A percentile compares a stretch with the other conserved stretches of the same genome.
Evolutionary conservation across 176 grass and related monocot genomes (phyloP).

Genomic region (Eleusine indica): DNA sequence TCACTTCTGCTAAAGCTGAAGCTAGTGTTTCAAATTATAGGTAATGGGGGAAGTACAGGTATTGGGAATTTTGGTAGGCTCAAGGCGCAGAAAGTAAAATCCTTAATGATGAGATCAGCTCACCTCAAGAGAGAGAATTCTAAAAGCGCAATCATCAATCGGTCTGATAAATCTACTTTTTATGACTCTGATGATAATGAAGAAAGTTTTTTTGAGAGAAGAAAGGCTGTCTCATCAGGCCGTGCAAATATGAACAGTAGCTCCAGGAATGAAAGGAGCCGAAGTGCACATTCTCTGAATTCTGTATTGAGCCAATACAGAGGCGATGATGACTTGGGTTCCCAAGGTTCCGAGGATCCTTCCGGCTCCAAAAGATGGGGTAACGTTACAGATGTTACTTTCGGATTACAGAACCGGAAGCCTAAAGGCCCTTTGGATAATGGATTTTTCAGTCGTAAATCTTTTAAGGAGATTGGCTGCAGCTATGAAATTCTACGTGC

Average conservation of each 20-base stretch:
- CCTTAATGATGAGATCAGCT: conserved; percentile 52
- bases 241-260: background rate
- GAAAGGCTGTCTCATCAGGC: background rate
- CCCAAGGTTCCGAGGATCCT: background rate
- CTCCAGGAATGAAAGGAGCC: conserved; percentile 26
- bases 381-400: conserved; percentile 37
- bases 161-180: background rate
- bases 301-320: conserved; percentile 36
- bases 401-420: conserved; percentile 23
- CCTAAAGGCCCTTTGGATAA: conserved; percentile 43
- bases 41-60: background rate
- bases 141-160: background rate
- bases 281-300: conserved; percentile 34
- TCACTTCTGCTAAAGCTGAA: background rate
- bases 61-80: conserved; percentile 62
- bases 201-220: conserved; percentile 14
- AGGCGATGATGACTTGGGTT: conserved; percentile 9
- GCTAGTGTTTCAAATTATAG: conserved; percentile 42
- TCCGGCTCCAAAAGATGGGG: conserved; percentile 59
- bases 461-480: conserved; percentile 80
- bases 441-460: conserved; percentile 81
- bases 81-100: conserved; percentile 67
- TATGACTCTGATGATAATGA: conserved; percentile 30
- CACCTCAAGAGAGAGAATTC: conserved; percentile 40
- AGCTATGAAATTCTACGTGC: conserved; percentile 57